Conservation (phyloP, 495 filamentous ascomycete species). For the Podospora pseudoanserina region DNA sequence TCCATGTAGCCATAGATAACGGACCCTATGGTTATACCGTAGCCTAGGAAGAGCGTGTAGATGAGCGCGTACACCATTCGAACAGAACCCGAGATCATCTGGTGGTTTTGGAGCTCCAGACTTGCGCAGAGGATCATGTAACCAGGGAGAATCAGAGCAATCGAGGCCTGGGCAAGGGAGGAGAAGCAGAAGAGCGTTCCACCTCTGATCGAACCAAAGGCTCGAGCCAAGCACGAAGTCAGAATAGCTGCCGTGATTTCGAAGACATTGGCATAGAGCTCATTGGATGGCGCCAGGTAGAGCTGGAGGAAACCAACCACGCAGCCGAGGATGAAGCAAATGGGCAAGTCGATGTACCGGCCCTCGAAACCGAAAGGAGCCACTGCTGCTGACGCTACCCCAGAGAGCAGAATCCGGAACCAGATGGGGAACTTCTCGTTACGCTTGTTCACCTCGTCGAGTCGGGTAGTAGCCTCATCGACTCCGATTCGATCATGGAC, state of each 20-base stretch:
- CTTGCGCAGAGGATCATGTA: conserved; percentile 63
- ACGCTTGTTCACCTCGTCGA: conserved; percentile 62
- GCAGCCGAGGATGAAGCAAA: conserved; percentile 81
- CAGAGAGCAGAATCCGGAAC: conserved; percentile 78
- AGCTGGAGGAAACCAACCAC: conserved; percentile 80
- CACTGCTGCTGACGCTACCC: conserved; percentile 70
- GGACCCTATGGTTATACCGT: conserved; percentile 92
- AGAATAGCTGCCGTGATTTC: conserved; percentile 83
- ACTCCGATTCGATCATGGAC: conserved; percentile 83
- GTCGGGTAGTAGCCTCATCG: conserved; percentile 70
- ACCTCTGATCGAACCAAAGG: conserved; percentile 75
- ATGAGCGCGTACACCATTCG: conserved; percentile 96
- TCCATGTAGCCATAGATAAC: conserved; percentile 84
- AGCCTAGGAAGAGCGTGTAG: conserved; percentile 94
- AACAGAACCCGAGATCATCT: conserved; percentile 84
- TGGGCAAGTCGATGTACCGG: conserved; percentile 80
- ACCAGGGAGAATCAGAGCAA: conserved; percentile 91
- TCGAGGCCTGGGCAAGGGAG: conserved; percentile 82
- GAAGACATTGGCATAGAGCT: conserved; percentile 83
- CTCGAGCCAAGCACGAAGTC: conserved; percentile 85
- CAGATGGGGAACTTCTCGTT: conserved; percentile 64
- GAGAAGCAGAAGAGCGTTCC: conserved; percentile 85
- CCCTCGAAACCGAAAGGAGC: conserved; percentile 91
- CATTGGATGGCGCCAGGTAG: conserved; percentile 71
- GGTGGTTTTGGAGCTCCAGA: conserved; percentile 82